Evolutionary conservation across 2,329 filamentous ascomycete species (phyloP), one percentile per base, ranked within the genome.

Genomic region (Botrytis paeoniae): DNA sequence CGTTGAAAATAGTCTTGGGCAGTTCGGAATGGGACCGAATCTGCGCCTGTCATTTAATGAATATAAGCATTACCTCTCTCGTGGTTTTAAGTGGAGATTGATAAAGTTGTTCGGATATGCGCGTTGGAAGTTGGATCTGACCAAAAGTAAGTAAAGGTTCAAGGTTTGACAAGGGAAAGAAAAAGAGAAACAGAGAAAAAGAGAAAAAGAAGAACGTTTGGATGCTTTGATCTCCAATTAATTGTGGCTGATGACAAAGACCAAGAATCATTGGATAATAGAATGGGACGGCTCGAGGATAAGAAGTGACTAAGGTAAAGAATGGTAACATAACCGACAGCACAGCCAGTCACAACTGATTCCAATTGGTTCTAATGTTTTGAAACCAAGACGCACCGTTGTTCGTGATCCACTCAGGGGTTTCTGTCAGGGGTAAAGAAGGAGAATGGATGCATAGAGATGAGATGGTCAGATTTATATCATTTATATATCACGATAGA

Each of bases 21-120:
- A 29, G 32, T 54, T 66, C n/a, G 70, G 60, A 66, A 71, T 62
- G 51, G 60, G 60, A 65, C 70, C 61, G 60, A 59, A 45, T 45
- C 39, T 45, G 57, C 35, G 43, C 60, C 61, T 35, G 61, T 65
- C 70, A 64, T 66, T 71, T 66, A 29, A 45, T 64, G 43, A 35
- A 35, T 35, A 51, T 39, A 69, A 69, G 65, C 48, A 69, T 69
- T 69, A 20, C 51, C 43, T 66, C 37, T 10, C 39, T 45, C 29
- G 68, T 70, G 68, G 39, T 25, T 60, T 29, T 1, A 4, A 48
- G 54, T 61, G 68, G 68, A 43, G 39, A 66, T 25, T 20, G 51
- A 60, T 69, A 35, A 59, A 57, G 22, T 39, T 20, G 9, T n/a
- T 57, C 37, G 37, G 41, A 57, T 69, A n/a, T 51, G 29, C 41